phyloP scores from a whole-genome alignment of 1,284 basidiomycete species.

The Athelia psychrophila region DNA sequence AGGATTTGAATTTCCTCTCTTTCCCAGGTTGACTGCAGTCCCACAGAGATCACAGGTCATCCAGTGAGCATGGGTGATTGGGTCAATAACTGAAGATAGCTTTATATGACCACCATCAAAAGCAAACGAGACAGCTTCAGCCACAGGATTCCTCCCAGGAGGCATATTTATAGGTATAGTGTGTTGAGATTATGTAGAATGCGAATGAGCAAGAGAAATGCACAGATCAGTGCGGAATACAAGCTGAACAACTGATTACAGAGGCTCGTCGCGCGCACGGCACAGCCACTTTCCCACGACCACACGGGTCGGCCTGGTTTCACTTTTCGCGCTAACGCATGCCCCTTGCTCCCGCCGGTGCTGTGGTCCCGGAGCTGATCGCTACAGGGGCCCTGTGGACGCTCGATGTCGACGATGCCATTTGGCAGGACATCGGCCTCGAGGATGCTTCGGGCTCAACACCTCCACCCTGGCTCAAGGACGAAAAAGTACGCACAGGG shows the following conservation, averaged over 20 bases:
- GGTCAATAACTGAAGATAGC: not conserved
- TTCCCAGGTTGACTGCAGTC: not conserved
- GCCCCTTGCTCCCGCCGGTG: not conserved
- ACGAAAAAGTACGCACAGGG: not conserved
- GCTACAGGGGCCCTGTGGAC: slow-evolving; percentile 1
- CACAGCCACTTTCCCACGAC: not conserved
- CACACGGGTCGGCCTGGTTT: not conserved
- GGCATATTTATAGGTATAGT: not conserved
- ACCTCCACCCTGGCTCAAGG: not conserved
- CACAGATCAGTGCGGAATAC: too few species aligned
- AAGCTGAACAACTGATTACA: not conserved
- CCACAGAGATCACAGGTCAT: not conserved
- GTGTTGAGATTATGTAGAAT: not conserved
- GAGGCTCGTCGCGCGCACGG: not conserved
- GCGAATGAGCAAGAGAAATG: not conserved
- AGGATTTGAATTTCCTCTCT: not conserved
- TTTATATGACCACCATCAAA: not conserved
- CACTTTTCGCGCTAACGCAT: not conserved
- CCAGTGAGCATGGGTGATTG: not conserved
- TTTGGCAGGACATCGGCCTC: slow-evolving; percentile 10
- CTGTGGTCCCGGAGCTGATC: slow-evolving; percentile 2
- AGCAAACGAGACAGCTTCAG: not conserved
- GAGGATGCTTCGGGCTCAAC: not conserved
- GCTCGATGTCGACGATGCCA: slow-evolving; percentile 10
- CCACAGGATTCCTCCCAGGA: not conserved